Evolutionary conservation across 805 yeast species (phyloP).

Genomic region (Monosporozyma yasuniensis): DNA sequence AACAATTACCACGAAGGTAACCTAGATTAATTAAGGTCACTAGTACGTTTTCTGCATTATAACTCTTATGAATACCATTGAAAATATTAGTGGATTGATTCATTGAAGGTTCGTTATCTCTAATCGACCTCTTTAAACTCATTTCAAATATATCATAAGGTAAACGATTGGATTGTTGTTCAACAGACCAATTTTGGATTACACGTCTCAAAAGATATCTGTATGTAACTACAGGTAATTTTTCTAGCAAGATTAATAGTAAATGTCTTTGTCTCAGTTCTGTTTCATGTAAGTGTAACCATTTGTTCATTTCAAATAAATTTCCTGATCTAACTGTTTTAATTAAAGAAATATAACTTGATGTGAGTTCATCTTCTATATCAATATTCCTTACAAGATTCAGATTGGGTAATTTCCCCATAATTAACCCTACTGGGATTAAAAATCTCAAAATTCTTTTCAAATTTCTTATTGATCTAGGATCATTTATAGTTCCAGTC

Average conservation of each 20-base stretch:
- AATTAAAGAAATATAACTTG: slow-evolving; percentile 33
- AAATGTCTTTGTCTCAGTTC: slow-evolving; percentile 28
- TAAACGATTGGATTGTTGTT: slow-evolving; percentile 18
- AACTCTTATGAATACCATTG: slow-evolving; percentile 16
- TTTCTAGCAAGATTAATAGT: slow-evolving; percentile 34
- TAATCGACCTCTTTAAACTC: slow-evolving; percentile 15
- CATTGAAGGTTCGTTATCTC: not conserved
- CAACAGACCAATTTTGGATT: slow-evolving; percentile 13
- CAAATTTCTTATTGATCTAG: slow-evolving; percentile 24
- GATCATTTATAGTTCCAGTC: not conserved
- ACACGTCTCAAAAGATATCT: slow-evolving; percentile 30
- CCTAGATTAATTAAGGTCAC: slow-evolving; percentile 26
- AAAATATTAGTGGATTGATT: slow-evolving; percentile 11
- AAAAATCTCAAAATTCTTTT: slow-evolving; percentile 39
- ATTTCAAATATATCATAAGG: slow-evolving; percentile 19
- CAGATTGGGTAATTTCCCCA: slow-evolving; percentile 45
- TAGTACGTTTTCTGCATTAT: slow-evolving; percentile 23
- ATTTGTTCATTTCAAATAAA: slow-evolving; percentile 28
- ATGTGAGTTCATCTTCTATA: slow-evolving; percentile 18
- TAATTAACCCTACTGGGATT: slow-evolving; percentile 43
- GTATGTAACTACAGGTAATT: slow-evolving; percentile 34
- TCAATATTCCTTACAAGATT: slow-evolving; percentile 18
- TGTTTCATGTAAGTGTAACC: slow-evolving; percentile 26
- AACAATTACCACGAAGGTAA: slow-evolving; percentile 28
- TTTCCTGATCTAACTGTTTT: slow-evolving; percentile 37